Evolutionary conservation across 352 stramenopile species (phyloP).

Genomic region (Pythium biforme): DNA sequence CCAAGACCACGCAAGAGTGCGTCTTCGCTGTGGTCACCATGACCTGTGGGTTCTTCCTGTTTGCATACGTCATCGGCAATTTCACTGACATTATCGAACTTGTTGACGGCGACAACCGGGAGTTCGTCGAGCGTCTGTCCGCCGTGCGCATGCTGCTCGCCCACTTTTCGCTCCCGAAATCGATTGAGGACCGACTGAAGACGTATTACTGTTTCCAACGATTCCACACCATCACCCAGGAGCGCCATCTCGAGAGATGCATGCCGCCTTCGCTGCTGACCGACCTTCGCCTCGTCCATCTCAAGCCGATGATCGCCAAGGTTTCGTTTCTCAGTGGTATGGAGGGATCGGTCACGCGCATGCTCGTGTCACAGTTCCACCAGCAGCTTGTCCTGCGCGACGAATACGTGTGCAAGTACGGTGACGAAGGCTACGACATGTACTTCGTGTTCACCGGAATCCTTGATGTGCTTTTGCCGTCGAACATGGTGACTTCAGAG

Average conservation of each 20-base stretch:
- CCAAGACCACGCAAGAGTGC: constrained; percentile 34
- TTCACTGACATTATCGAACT: constrained; percentile 50
- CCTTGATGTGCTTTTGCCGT: constrained; percentile 36
- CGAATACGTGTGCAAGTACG: constrained; percentile 41
- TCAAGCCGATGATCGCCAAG: constrained; percentile 54
- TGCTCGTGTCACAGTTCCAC: constrained; percentile 51
- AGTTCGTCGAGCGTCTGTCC: constrained; percentile 48
- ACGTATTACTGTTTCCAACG: constrained; percentile 52
- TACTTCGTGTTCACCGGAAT: constrained; percentile 57
- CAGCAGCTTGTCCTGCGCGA: constrained; percentile 43
- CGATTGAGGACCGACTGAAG: constrained; percentile 39
- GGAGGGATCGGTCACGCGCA: constrained; percentile 46
- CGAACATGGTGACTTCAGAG: constrained; percentile 4
- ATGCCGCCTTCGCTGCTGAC: constrained; percentile 52
- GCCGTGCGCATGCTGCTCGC: constrained; percentile 39
- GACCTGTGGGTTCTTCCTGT: constrained; percentile 44
- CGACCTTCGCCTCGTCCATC: constrained; percentile 47
- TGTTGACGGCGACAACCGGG: constrained; percentile 43
- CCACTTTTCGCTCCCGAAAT: constrained; percentile 40
- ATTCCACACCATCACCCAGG: constrained; percentile 57
- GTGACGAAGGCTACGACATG: constrained; percentile 58
- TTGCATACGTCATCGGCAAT: constrained; percentile 48
- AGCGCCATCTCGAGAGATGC: constrained; percentile 41
- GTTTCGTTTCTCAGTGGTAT: constrained; percentile 49
- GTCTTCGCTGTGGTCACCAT: constrained; percentile 44